phyloP scores from a whole-genome alignment of 2,329 filamentous ascomycete genomes.

The Tolypocladium sp. region DNA sequence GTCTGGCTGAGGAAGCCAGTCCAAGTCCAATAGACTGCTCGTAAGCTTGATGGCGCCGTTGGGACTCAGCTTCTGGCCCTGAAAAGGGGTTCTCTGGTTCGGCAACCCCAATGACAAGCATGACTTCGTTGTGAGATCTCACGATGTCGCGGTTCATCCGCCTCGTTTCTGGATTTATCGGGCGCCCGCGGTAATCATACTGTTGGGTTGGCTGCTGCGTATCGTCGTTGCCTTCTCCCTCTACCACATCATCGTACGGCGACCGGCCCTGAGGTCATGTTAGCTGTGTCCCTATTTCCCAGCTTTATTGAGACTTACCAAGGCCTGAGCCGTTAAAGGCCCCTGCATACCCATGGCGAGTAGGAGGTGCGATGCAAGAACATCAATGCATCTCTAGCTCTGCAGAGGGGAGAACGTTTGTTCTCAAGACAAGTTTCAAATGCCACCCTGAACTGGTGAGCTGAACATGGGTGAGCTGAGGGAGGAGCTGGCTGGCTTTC shows the following conservation, averaged over 20 bases:
- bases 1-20: slow-evolving; percentile 21
- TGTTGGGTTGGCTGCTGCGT: slow-evolving; percentile 33
- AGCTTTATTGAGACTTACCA: slow-evolving; percentile 29
- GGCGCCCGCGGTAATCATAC: slow-evolving; percentile 47
- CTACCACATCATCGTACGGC: slow-evolving; percentile 48
- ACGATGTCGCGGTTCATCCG: slow-evolving; percentile 48
- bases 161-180: slow-evolving; percentile 45
- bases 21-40: slow-evolving; percentile 37
- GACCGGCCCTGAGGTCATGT: slow-evolving; percentile 39
- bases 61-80: slow-evolving; percentile 29
- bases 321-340: slow-evolving; percentile 45
- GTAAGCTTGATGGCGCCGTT: slow-evolving; percentile 34
- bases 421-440: background rate
- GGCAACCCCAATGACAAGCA: slow-evolving; percentile 53
- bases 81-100: slow-evolving; percentile 41
- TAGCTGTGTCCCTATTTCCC: background rate
- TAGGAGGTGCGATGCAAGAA: background rate
- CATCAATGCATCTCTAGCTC: background rate
- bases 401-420: background rate
- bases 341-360: slow-evolving; percentile 42
- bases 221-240: slow-evolving; percentile 35
- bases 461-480: background rate
- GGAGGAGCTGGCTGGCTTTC: background rate
- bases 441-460: background rate
- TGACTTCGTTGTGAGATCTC: slow-evolving; percentile 53